These are phyloP conservation scores for Metrosideros polymorpha DNA, from an alignment of 441 rosid genomes.

Conservation along the genomic window DNA sequence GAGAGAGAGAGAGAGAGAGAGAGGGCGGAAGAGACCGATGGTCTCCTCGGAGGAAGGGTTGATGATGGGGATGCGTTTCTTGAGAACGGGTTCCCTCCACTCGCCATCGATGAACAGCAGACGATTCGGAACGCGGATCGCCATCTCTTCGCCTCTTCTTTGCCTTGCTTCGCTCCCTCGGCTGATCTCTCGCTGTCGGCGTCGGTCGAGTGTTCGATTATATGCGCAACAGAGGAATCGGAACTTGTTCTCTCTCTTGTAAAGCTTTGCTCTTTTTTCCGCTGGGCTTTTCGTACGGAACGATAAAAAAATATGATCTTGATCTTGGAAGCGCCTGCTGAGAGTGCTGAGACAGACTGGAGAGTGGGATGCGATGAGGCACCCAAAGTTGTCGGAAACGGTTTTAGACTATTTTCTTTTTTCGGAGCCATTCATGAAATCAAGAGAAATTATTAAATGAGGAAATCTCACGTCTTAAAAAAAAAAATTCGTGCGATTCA, in stretches of 20 bases:
- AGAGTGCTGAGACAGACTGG: accelerated
- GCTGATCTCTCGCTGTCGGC: not conserved
- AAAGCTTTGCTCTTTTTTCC: not conserved
- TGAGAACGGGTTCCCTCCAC: slow-evolving; percentile 69
- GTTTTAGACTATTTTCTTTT: too few relatives aligned
- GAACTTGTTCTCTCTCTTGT: not conserved
- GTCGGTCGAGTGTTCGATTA: not conserved
- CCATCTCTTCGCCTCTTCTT: slow-evolving; percentile 21
- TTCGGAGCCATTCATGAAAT: too few relatives aligned
- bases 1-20: too few relatives aligned
- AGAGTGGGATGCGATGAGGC: accelerated
- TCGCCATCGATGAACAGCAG: slow-evolving; percentile 78
- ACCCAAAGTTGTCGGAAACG: accelerated
- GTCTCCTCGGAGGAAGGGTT: slow-evolving; percentile 78
- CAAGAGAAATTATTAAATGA: too few relatives aligned
- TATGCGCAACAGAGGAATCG: not conserved
- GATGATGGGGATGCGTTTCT: slow-evolving; percentile 61
- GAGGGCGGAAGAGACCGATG: slow-evolving; percentile 37
- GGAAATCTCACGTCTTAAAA: not conserved
- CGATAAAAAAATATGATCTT: too few relatives aligned
- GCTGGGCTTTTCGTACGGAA: accelerated
- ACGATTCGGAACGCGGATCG: slow-evolving; percentile 45
- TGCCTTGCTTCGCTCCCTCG: not conserved
- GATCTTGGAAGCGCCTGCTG: not conserved
- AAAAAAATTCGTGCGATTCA: accelerated